These are phyloP conservation scores for Odonthalia washingtoniensis DNA, from an alignment of 31 red algal species.

Conservation along the genomic window DNA sequence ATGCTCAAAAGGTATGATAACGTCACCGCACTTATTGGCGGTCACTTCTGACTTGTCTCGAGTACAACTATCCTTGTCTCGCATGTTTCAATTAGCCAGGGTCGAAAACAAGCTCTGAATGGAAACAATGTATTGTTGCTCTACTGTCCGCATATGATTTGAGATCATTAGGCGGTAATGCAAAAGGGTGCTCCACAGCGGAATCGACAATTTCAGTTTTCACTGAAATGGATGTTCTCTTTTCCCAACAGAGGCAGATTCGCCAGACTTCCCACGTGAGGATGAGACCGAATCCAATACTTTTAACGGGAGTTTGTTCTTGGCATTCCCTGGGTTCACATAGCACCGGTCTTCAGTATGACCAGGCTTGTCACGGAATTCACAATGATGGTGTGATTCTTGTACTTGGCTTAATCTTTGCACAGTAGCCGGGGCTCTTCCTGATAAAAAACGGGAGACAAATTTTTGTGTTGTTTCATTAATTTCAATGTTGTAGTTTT, in stretches of 20 bases:
- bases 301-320: neutral
- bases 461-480: too few relatives aligned
- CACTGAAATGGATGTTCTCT: neutral
- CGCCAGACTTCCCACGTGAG: neutral
- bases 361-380: neutral
- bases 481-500: too few relatives aligned
- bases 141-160: slow-evolving; percentile 31
- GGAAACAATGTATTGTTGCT: slow-evolving; percentile 23
- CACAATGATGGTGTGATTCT: too few relatives aligned
- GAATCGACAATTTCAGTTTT: neutral
- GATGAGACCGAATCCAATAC: neutral
- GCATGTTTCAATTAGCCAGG: slow-evolving; percentile 4
- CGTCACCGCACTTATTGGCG: slow-evolving; percentile 14
- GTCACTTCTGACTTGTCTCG: slow-evolving; percentile 18
- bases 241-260: neutral
- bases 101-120: slow-evolving; percentile 10
- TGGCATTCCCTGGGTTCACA: neutral
- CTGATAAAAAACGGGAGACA: too few relatives aligned
- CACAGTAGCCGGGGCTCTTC: too few relatives aligned
- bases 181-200: neutral
- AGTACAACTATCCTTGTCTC: neutral
- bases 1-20: slow-evolving; percentile 9
- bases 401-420: too few relatives aligned
- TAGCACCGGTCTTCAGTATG: neutral
- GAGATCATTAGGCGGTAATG: neutral